Percentiles rank a stretch among this genome's conserved stretches.
Evolutionary conservation across 495 filamentous ascomycete species (phyloP).

Genomic region (Immersiella caudata): DNA sequence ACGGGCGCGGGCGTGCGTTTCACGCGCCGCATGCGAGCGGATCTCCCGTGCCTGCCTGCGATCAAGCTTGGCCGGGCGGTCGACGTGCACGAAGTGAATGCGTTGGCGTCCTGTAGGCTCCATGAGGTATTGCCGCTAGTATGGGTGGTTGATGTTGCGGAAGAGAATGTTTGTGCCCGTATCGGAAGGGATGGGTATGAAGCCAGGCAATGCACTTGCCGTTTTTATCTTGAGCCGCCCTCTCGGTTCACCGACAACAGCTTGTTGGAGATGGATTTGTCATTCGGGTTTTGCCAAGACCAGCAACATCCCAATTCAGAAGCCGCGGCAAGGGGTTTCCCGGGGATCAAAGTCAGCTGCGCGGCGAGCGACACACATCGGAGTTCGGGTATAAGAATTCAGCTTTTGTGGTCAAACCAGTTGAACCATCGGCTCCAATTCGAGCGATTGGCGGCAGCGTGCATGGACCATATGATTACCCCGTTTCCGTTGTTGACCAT

Average conservation of each 20-base stretch:
- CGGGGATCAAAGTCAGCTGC: too few relatives aligned
- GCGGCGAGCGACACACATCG: too few relatives aligned
- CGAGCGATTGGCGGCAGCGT: too few relatives aligned
- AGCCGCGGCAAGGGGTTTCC: background rate
- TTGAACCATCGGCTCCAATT: too few relatives aligned
- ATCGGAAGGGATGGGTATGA: too few relatives aligned
- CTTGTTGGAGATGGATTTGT: background rate
- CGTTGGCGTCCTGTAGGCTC: background rate
- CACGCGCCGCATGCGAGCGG: conserved; percentile 17
- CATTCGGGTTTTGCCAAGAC: background rate
- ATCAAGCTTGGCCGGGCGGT: background rate
- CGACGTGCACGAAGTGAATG: conserved; percentile 12
- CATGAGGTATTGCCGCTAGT: background rate
- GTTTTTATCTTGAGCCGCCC: background rate
- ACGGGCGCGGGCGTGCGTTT: conserved; percentile 9
- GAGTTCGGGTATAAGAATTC: too few relatives aligned
- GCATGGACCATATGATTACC: background rate
- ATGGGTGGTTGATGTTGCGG: background rate
- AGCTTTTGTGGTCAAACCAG: too few relatives aligned
- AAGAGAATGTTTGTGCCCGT: background rate
- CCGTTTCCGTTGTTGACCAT: background rate
- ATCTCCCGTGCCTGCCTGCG: background rate
- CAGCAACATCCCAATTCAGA: background rate
- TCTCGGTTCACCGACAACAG: background rate
- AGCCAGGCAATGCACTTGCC: background rate